Evolutionary conservation across 257 asterid genomes (phyloP), one percentile per base, ranked within the genome.

Genomic region (Thymus mandschuricus): DNA sequence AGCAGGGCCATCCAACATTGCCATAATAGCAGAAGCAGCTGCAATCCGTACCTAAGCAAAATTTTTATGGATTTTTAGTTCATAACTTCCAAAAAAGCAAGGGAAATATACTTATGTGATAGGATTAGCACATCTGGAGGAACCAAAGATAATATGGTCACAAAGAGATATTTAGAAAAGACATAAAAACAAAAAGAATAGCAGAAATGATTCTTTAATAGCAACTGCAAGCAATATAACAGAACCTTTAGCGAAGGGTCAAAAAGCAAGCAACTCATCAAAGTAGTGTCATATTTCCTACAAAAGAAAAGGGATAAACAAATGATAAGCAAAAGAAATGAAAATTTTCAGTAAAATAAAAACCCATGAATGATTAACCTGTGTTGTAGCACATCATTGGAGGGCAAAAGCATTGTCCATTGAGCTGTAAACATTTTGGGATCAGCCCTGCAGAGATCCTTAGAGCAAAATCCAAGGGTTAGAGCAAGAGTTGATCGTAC

Each of bases 371-470:
- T 21, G 60, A 72, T 71, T 82, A 74, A 91, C 98, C 97, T 88
- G 75, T 85, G 94, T 71, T 80, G 92, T 76, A 91, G 83, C 72
- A 86, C 96, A 79, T 91, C 98, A 78, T 81, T 89, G 78, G 89
- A 88, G 38, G 97, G 96, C 81, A 93, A 81, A 75, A 93, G 89
- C 87, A 87, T 83, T 63, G 96, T 87, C 98, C 96, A 91, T 61
- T 93, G 96, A 67, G 94, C 78, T 38, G 91, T 87, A 81, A 93
- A 89, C 70, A 82, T 82, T 76, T 89, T 90, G 58, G 98, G 90
- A 82, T 93, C 98, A 73, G 89, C 96, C 78, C 86, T 90, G 73
- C 96, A 91, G 21, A 93, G 92, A 87, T 93, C 98, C 98, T 93
- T 75, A 75, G 55, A 80, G 74, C 57, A 76, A 86, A 77, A 69